Conservation (phyloP, 1,139 yeast genomes). For the Taiozyma sp. region DNA sequence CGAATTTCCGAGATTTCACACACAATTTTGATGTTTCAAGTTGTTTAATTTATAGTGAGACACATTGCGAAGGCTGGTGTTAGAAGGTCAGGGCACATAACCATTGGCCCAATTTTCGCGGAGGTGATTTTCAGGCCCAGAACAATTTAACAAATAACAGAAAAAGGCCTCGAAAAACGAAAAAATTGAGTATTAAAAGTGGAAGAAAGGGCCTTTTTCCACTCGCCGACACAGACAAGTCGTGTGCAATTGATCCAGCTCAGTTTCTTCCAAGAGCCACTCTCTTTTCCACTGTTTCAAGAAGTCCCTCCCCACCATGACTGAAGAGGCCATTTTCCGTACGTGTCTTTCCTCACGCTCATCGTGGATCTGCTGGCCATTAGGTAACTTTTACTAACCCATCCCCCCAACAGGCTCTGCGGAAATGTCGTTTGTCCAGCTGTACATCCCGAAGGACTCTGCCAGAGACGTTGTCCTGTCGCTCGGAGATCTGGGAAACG, state of each 20-base stretch:
- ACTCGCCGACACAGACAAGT: background rate
- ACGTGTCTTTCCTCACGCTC: conserved; percentile 6
- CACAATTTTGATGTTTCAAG: background rate
- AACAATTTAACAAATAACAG: no score
- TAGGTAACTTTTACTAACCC: conserved; percentile 2
- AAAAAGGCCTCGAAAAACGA: background rate
- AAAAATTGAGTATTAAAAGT: background rate
- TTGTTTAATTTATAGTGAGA: no score
- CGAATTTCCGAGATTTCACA: background rate
- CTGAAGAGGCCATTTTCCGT: conserved; percentile 25
- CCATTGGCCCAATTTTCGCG: background rate
- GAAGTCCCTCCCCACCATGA: background rate
- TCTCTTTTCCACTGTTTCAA: no score
- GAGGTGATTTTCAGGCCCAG: background rate
- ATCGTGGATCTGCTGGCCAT: background rate
- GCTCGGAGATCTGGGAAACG: conserved; percentile 57
- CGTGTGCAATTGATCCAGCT: background rate
- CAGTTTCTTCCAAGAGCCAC: no score
- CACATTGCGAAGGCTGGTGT: no score
- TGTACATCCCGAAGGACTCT: conserved; percentile 69
- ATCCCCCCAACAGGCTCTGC: conserved; percentile 44
- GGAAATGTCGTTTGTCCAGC: conserved; percentile 73
- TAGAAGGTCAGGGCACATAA: no score
- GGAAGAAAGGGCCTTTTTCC: no score
- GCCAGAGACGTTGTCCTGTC: conserved; percentile 61